Conservation (phyloP, 78 protist genomes). For the Monocercomonoides exilis region DNA sequence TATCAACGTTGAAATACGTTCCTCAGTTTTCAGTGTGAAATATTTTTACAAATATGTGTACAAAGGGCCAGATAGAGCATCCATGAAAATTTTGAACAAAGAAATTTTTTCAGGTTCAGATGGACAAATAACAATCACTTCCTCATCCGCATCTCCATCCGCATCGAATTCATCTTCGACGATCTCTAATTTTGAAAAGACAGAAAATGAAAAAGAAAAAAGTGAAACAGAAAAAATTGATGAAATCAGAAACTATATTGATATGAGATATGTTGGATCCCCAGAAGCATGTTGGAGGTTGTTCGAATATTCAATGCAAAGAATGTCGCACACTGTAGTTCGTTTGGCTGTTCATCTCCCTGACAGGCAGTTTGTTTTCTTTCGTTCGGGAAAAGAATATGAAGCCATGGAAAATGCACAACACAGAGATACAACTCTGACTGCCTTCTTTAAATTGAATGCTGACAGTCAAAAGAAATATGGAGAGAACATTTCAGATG, state of each 20-base stretch:
- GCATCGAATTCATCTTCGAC: too few relatives aligned
- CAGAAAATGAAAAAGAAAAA: too few relatives aligned
- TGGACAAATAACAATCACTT: too few relatives aligned
- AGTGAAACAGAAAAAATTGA: background rate
- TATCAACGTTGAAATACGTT: background rate
- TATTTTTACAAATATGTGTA: background rate
- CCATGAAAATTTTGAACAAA: background rate
- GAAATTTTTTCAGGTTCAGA: background rate
- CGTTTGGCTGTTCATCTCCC: background rate
- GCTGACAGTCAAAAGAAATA: background rate
- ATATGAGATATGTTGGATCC: background rate
- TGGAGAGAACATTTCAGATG: background rate
- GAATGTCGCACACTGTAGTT: background rate
- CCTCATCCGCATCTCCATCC: background rate
- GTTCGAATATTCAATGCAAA: background rate
- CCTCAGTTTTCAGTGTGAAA: background rate
- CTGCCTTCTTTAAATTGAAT: background rate
- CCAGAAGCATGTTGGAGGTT: background rate
- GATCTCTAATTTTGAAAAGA: too few relatives aligned
- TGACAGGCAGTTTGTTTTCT: background rate
- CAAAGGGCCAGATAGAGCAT: background rate
- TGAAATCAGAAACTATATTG: background rate
- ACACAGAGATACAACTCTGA: background rate
- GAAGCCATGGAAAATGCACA: background rate
- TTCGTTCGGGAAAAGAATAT: background rate